These are phyloP conservation scores for Claviceps digitariae DNA, from an alignment of 2,329 filamentous ascomycete species.

Conservation along the genomic window DNA sequence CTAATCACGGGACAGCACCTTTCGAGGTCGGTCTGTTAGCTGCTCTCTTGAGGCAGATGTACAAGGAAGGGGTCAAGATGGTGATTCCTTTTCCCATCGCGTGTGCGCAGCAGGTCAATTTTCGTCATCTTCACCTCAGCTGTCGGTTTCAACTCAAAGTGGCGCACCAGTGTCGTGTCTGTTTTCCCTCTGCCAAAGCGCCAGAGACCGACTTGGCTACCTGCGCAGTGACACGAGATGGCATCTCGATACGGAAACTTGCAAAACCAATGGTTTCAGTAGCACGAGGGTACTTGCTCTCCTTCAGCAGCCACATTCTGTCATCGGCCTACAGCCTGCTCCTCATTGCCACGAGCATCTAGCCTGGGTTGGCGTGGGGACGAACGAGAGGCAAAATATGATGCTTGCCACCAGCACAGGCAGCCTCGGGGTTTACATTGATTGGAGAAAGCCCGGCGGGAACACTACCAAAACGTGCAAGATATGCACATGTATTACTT, in stretches of 20 bases:
- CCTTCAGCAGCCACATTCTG: background rate
- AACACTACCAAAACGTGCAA: background rate
- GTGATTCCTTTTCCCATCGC: background rate
- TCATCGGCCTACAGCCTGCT: no score
- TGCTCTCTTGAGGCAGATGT: background rate
- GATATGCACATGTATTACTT: background rate
- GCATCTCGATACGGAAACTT: constrained; percentile 1
- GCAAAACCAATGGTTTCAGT: background rate
- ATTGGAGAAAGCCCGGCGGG: background rate
- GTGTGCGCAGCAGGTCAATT: background rate
- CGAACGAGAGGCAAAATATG: background rate
- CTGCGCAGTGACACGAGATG: background rate
- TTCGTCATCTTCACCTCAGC: background rate
- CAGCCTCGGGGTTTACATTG: background rate
- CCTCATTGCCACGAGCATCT: background rate
- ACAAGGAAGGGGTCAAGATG: background rate
- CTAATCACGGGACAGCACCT: background rate
- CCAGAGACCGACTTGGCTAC: background rate
- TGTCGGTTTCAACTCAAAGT: background rate
- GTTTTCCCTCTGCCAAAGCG: background rate
- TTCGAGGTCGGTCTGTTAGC: background rate
- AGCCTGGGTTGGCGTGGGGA: background rate
- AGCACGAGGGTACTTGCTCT: background rate
- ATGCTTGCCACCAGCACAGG: background rate
- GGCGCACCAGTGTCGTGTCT: background rate